These are phyloP conservation scores for Microdochium bolleyi DNA, from an alignment of 2,329 filamentous ascomycete species.

Conservation along the genomic window DNA sequence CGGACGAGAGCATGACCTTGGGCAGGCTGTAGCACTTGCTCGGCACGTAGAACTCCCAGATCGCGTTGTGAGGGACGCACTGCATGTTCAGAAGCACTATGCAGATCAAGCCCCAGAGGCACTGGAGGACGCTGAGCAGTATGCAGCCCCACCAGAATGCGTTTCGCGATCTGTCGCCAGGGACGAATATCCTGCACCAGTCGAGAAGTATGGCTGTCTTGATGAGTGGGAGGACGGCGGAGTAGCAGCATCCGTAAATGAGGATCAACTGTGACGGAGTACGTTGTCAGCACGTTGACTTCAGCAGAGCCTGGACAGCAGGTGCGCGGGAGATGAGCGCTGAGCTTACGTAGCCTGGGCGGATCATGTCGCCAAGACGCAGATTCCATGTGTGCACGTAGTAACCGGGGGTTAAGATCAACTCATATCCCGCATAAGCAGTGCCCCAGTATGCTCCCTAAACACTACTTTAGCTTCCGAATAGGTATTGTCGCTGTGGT, in stretches of 20 bases:
- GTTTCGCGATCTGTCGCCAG: constrained; percentile 14
- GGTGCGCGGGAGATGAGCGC: too few species aligned
- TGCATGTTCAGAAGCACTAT: constrained; percentile 12
- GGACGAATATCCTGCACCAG: constrained; percentile 24
- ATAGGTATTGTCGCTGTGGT: neutral
- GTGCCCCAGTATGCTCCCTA: neutral
- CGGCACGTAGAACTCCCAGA: constrained; percentile 14
- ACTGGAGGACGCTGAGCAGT: constrained; percentile 10
- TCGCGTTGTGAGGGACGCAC: constrained; percentile 16
- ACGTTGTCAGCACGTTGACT: neutral
- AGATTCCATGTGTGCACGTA: constrained; percentile 27
- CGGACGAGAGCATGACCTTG: constrained; percentile 10
- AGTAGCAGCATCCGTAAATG: constrained; percentile 25
- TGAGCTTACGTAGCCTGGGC: constrained; percentile 16
- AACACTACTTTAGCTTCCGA: neutral
- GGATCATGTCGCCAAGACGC: constrained; percentile 15
- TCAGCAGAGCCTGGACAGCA: neutral
- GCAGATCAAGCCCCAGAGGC: constrained; percentile 8
- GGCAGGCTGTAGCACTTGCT: constrained; percentile 13
- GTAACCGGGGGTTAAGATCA: constrained; percentile 21
- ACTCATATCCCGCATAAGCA: constrained; percentile 4
- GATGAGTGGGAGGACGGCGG: constrained; percentile 24
- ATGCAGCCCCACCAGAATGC: constrained; percentile 14
- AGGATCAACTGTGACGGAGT: constrained; percentile 16
- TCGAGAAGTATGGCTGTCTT: constrained; percentile 33